Evolutionary conservation across 176 grass and related monocot genomes (phyloP), one percentile per base, ranked within the genome.

Genomic region (Coix lacrymajobi): DNA sequence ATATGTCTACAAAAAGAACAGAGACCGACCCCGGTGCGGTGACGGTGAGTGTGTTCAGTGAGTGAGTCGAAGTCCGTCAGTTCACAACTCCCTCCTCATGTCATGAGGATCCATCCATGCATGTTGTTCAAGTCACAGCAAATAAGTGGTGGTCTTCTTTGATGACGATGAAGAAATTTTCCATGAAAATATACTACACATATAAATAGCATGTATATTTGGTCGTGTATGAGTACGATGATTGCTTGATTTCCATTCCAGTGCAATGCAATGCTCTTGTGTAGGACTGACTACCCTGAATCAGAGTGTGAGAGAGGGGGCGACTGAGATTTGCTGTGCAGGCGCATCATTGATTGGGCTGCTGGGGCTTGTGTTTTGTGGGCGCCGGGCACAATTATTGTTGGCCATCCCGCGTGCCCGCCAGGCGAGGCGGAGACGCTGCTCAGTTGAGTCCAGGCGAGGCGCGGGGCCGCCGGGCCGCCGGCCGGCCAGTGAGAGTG

Each of bases 121-220:
- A 3, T 78, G 72, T 80, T 78, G 72, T 80, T 67, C 41, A 63
- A 63, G 85, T 80, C 20, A 43, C 78, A 94, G 85, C 81, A 76
- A 89, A 87, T 89, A 94, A 94, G 87, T 41, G 81, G 89, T 62
- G 81, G 57, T 75, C 66, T 90, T 60, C 69, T 48, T 48, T 30
- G 14, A 72, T 28, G 69, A 41, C 39, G 74, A 45, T 1, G 84
- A 82, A 19, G 37, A 60, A 22, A 38, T 13, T 83, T 90, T 72
- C 8, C 46, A 25, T 90, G 88, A 34, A 45, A 39, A 65, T 33
- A 85, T 71, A 69, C 13, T 1, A 82, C 37, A 71, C 16, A 73
- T 11, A 75, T 39, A 60, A 76, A 71, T 76, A 86, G 74, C 83
- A 81, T 90, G 88, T 90, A 90, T 79, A 90, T 86, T 75, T 90